Evolutionary conservation across 2,329 filamentous ascomycete species (phyloP).

Genomic region (Fusarium armeniacum): DNA sequence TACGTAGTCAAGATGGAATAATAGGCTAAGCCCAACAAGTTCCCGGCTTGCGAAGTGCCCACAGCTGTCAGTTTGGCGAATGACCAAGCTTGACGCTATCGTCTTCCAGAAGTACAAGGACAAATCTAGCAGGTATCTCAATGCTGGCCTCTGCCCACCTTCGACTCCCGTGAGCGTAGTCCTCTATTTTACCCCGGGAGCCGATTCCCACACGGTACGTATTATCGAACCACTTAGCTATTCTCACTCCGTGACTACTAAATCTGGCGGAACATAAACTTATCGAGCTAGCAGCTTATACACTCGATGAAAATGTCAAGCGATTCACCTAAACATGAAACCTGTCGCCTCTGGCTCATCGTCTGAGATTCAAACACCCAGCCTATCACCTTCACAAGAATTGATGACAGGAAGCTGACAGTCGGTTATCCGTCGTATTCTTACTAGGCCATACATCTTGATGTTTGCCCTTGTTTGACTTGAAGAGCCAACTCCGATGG

Average conservation of each 20-base stretch:
- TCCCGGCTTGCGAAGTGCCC: constrained; percentile 34
- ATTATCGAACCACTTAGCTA: constrained; percentile 40
- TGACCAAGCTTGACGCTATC: constrained; percentile 28
- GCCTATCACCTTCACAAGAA: constrained; percentile 10
- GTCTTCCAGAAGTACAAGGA: constrained; percentile 46
- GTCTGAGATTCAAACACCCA: constrained; percentile 22
- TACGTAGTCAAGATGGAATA: constrained; percentile 22
- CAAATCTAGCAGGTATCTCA: constrained; percentile 27
- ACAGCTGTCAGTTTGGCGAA: constrained; percentile 15
- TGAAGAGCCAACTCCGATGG: constrained; percentile 26
- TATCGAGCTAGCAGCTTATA: constrained; percentile 16
- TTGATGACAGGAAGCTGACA: constrained; percentile 27
- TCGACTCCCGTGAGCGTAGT: constrained; percentile 28
- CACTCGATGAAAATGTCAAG: constrained; percentile 33
- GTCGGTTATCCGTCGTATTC: constrained; percentile 8
- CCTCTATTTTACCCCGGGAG: constrained; percentile 50
- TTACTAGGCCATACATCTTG: constrained; percentile 17
- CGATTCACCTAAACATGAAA: constrained; percentile 51
- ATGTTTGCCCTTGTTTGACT: constrained; percentile 21
- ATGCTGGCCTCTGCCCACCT: constrained; percentile 41
- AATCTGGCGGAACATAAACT: constrained; percentile 25
- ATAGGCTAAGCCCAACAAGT: constrained; percentile 28
- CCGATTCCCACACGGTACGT: constrained; percentile 42
- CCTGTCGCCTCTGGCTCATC: constrained; percentile 40
- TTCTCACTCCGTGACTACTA: constrained; percentile 38